Evolutionary conservation across 2,329 filamentous ascomycete species (phyloP), one percentile per base, ranked within the genome.

Genomic region (Aspergillus japonicus): DNA sequence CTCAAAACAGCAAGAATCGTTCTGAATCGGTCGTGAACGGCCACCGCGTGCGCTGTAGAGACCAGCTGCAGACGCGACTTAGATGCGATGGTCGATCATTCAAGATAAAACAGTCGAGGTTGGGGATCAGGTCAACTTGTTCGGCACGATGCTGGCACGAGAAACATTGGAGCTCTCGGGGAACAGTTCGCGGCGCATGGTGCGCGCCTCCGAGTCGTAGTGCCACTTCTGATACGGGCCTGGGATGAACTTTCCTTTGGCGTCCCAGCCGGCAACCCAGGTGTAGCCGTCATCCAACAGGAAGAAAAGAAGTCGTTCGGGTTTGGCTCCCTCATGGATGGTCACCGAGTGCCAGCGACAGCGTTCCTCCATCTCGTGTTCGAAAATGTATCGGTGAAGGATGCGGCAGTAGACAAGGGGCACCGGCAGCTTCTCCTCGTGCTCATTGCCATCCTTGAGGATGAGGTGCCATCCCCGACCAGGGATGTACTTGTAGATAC

Each of bases 221-320:
- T 73, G 77, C 80, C 80, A 83, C 50, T 80, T 78, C 56, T 79
- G 77, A 65, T 82, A 82, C 4, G 80, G 80, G 1, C 80, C 80
- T 4, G 79, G 79, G 48, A 82, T 78, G 68, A 83, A 83, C n/a
- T 72, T 74, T 56, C 79, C 80, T 47, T 80, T 69, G 23, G 75
- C 71, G 64, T 82, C 80, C 80, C 80, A 82, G 62, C 78, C 80
- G 44, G 79, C 75, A 42, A 83, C 80, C 80, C 80, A 83, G 56
- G 78, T 75, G 50, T 77, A 67, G 39, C 77, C 79, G 52, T 82
- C 78, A 58, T 83, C 81, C 29, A 83, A 75, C 12, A 72, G 76
- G 70, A 83, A 82, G 70, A 82, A 83, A 58, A 78, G 72, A 19
- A 77, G 75, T 62, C 73, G 68, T 54, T 77, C 70, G 10, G 71